Conservation (phyloP, 371 early-diverging fungal species). For the Mortierella sp. region DNA sequence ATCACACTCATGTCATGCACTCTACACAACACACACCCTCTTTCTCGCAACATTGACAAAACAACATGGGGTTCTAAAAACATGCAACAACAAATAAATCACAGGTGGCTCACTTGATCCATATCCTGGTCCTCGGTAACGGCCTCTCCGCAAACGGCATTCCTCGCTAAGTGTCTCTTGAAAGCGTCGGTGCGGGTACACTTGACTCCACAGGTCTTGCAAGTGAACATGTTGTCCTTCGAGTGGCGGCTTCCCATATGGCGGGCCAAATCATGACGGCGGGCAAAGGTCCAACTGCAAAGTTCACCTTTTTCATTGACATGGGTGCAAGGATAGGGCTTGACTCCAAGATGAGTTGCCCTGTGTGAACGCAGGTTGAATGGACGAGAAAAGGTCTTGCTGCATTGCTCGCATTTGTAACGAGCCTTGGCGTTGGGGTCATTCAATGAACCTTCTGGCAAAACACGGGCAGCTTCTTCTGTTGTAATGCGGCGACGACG, state of each 20-base stretch:
- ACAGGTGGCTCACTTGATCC: conserved; percentile 58
- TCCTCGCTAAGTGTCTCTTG: conserved; percentile 39
- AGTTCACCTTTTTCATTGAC: conserved; percentile 12
- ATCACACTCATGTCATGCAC: conserved; percentile 14
- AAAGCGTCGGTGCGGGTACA: conserved; percentile 46
- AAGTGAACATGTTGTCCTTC: conserved; percentile 55
- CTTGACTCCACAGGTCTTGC: conserved; percentile 60
- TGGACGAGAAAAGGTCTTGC: conserved; percentile 49
- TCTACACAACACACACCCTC: conserved; percentile 23
- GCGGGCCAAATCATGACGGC: conserved; percentile 79
- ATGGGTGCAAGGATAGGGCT: conserved; percentile 65
- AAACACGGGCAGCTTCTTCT: conserved; percentile 40
- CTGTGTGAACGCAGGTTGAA: conserved; percentile 64
- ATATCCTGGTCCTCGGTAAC: conserved; percentile 37
- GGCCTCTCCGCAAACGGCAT: conserved; percentile 16
- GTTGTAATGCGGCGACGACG: conserved; percentile 54
- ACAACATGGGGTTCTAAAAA: conserved; percentile 29
- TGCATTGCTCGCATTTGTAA: conserved; percentile 41
- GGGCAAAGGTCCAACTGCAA: conserved; percentile 74
- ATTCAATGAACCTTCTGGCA: conserved; percentile 27
- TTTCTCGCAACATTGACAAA: conserved; percentile 16
- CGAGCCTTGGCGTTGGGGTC: conserved; percentile 43
- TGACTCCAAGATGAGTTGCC: conserved; percentile 70
- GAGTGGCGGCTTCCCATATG: conserved; percentile 64
- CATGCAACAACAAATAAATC: conserved; percentile 40